Base-by-base conservation (phyloP, 805 yeast species). In the Brettanomyces custersianus region DNA sequence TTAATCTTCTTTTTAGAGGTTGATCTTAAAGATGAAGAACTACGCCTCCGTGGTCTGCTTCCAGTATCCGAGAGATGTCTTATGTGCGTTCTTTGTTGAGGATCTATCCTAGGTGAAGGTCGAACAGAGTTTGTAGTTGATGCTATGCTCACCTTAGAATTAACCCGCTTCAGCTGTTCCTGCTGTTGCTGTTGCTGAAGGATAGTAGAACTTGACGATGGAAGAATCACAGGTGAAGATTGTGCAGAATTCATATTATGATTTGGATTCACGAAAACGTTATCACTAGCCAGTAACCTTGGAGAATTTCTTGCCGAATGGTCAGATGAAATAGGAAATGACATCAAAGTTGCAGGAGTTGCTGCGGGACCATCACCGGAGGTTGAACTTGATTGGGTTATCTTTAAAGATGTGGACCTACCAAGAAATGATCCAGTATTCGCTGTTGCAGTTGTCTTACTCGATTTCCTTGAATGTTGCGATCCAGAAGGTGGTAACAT, bases 1-100 rank as follows among this genome's bases (percentile, higher is more conserved):
- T 74, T 73, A 2, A 80, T 73, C 48, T 80, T 77, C 53, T 81
- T 80, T 20, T 16, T 27, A 8, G 38, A 39, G 20, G 24, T 20
- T 3, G 49, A 36, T 22, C 41, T 41, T 13, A 13, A 9, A 5
- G 49, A 42, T 10, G 40, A 20, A 5, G 31, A 17, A 10, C 34
- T 24, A 17, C 24, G 16, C 12, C 30, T 17, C 30, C 38, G 20
- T 13, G 34, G 7, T 6, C n/a, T 11, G 28, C n/a, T 25, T 11
- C 7, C 28, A 8, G 28, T 3, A 25, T 13, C 17, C 28, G 28
- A 25, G n/a, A 17, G 15, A 13, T 25, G 28, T 17, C n/a, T 8
- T 6, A 6, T 8, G 28, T 13, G 6, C 28, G n/a, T 43, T 23
- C 38, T 43, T 13, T 34, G 36, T 24, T 31, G 30, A 4, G 22